Conservation (phyloP, 2,329 filamentous ascomycete genomes). For the Byssothecium circinans region DNA sequence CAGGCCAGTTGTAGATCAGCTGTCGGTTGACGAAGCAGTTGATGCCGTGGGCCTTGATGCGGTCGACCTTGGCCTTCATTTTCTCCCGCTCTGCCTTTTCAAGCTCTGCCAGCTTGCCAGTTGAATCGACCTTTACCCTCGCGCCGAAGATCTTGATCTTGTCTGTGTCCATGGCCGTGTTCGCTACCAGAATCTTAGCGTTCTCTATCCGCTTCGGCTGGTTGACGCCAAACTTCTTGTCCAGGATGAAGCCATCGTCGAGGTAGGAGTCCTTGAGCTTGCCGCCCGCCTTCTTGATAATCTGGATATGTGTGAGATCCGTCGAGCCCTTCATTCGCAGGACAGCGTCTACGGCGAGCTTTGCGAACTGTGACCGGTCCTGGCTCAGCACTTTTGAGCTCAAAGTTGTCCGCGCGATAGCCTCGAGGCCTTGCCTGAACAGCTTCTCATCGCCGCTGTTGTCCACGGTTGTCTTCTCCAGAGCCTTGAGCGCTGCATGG, state of each 20-base stretch:
- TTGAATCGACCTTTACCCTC: constrained; percentile 93
- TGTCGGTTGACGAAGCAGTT: constrained; percentile 99
- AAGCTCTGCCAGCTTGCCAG: constrained; percentile 94
- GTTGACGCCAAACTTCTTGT: constrained; percentile 99
- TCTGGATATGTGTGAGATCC: constrained; percentile 96
- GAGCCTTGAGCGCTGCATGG: constrained; percentile 78
- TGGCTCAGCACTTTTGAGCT: constrained; percentile 97
- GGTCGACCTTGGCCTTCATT: constrained; percentile 99
- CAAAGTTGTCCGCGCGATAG: constrained; percentile 91
- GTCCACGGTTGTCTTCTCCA: constrained; percentile 84
- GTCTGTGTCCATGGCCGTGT: constrained; percentile 99
- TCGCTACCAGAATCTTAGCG: constrained; percentile 95
- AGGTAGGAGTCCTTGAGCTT: constrained; percentile 98
- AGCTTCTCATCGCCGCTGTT: constrained; percentile 80
- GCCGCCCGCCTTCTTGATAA: constrained; percentile 98
- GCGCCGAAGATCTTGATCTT: constrained; percentile 99
- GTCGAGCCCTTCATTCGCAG: constrained; percentile 85
- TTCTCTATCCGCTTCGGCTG: constrained; percentile 97
- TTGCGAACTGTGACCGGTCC: constrained; percentile 88
- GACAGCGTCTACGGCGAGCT: constrained; percentile 87
- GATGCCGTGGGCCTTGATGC: constrained; percentile 97
- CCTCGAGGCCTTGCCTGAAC: constrained; percentile 85
- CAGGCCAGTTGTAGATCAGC: constrained; percentile 99
- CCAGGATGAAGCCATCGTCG: constrained; percentile 96
- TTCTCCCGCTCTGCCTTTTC: constrained; percentile 98